Evolutionary conservation across 129 eudicot genomes (phyloP).

Genomic region (Apium graveolens): DNA sequence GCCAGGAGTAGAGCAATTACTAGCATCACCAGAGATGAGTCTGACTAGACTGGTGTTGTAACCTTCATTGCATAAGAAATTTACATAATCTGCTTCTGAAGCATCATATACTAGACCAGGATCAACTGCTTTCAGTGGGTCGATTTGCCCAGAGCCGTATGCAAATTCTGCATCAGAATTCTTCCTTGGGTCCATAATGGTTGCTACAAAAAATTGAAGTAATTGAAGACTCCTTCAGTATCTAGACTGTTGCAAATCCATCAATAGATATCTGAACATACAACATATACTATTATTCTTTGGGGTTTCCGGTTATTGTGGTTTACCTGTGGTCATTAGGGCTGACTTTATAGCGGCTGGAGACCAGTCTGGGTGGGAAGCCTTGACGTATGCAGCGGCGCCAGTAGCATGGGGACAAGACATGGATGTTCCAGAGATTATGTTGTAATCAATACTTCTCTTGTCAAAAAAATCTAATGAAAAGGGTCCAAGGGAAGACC

Average conservation of each 20-base stretch:
- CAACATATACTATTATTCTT: no score
- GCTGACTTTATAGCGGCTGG: conserved; percentile 37
- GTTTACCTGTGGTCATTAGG: conserved; percentile 28
- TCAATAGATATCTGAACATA: not conserved
- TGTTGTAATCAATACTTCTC: conserved; percentile 14
- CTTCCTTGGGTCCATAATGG: conserved; percentile 22
- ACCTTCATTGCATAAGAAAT: conserved; percentile 22
- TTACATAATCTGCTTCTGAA: conserved; percentile 22
- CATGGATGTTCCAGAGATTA: conserved; percentile 38
- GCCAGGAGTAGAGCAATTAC: conserved; percentile 16
- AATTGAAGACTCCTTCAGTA: not conserved
- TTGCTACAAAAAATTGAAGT: conserved; percentile 3
- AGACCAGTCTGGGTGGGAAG: conserved; percentile 30
- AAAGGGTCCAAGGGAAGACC: conserved; percentile 24
- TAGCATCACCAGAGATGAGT: conserved; percentile 18
- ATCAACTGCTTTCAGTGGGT: conserved; percentile 21
- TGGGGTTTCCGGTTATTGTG: not conserved
- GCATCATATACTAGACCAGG: conserved; percentile 28
- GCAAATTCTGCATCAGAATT: conserved; percentile 24
- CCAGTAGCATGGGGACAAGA: conserved; percentile 34
- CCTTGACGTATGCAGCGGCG: conserved; percentile 23
- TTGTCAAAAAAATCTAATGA: not conserved
- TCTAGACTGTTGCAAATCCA: not conserved
- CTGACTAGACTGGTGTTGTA: conserved; percentile 19
- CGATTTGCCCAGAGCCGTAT: conserved; percentile 26